Conservation (phyloP, 169 alveolate genomes). For the Plasmodium yoelii region DNA sequence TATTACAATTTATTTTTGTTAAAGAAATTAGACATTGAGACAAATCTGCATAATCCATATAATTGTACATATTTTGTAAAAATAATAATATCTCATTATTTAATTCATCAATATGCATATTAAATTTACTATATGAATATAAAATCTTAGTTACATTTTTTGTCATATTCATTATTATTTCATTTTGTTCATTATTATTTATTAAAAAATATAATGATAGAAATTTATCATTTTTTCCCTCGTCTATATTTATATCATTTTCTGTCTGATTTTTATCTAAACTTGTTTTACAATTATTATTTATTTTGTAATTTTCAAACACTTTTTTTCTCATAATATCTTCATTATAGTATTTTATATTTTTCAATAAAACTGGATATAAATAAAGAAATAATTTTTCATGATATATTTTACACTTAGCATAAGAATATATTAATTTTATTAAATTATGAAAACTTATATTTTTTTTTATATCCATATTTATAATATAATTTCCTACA, state of each 20-base stretch:
- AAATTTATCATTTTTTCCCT: not conserved
- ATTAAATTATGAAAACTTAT: not conserved
- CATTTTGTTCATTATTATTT: not conserved
- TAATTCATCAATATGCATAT: conserved; percentile 63
- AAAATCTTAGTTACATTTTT: conserved; percentile 27
- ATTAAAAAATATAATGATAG: not conserved
- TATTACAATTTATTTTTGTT: conserved; percentile 45
- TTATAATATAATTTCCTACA: conserved; percentile 37
- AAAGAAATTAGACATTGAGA: conserved; percentile 56
- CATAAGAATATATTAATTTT: conserved; percentile 22
- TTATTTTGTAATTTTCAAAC: not conserved
- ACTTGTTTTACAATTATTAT: not conserved
- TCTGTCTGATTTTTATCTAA: not conserved
- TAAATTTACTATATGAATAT: conserved; percentile 52
- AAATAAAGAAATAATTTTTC: conserved; percentile 36
- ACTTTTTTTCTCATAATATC: conserved; percentile 8
- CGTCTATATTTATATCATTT: not conserved
- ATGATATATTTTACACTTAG: conserved; percentile 55
- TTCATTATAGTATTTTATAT: conserved; percentile 26
- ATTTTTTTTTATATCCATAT: conserved; percentile 1
- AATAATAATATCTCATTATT: conserved; percentile 61
- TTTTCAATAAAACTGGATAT: conserved; percentile 16
- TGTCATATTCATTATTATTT: conserved; percentile 10
- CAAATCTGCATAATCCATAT: conserved; percentile 38
- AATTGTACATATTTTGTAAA: conserved; percentile 38